Percentiles rank a stretch among this genome's conserved stretches.
These are phyloP conservation scores for Pinus albicaulis DNA, from an alignment of 75 land plant genomes.

Conservation along the genomic window DNA sequence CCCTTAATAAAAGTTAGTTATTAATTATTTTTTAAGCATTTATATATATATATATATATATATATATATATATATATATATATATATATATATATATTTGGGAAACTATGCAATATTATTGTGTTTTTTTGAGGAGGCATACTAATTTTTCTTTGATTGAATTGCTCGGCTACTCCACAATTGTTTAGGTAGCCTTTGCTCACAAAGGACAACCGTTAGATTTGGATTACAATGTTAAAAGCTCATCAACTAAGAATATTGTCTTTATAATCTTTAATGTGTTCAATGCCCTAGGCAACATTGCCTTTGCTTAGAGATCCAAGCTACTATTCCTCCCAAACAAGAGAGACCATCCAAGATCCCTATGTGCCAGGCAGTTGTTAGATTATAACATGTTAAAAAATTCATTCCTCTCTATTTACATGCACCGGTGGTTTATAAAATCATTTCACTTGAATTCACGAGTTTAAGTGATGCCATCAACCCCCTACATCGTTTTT, in stretches of 20 bases:
- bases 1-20: no score
- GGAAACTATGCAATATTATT: background rate
- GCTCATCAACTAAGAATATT: constrained; percentile 7
- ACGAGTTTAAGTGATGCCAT: no score
- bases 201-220: constrained; percentile 15
- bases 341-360: constrained; percentile 58
- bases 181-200: constrained; percentile 43
- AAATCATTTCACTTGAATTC: no score
- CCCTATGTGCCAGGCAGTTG: constrained; percentile 65
- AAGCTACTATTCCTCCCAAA: constrained; percentile 64
- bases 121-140: constrained; percentile 39
- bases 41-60: no score
- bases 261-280: constrained; percentile 43
- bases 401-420: no score
- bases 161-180: constrained; percentile 63
- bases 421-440: no score
- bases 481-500: no score
- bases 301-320: constrained; percentile 70
- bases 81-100: no score
- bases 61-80: no score
- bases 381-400: no score
- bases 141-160: constrained; percentile 63
- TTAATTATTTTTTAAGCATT: no score
- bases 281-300: constrained; percentile 49
- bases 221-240: constrained; percentile 19